Evolutionary conservation across 805 yeast species (phyloP).

Genomic region (Schwanniomyces sp.): DNA sequence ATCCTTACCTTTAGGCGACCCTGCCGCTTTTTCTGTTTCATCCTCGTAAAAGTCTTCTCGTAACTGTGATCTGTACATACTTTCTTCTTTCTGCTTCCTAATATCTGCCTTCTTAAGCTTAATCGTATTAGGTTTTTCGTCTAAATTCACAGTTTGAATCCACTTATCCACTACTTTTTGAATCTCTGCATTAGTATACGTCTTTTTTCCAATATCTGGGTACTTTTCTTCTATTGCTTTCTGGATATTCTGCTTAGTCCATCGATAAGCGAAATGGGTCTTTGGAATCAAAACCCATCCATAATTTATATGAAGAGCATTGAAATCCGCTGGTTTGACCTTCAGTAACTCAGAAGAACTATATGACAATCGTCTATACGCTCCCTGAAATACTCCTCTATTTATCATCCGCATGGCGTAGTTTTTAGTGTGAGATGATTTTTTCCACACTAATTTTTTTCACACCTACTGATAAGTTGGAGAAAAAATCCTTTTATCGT

Average conservation of each 20-base stretch:
- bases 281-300: constrained; percentile 21
- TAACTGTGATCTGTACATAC: constrained; percentile 20
- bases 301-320: constrained; percentile 14
- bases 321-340: constrained; percentile 8
- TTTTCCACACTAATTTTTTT: not conserved
- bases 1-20: not conserved
- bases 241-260: constrained; percentile 15
- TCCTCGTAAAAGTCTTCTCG: constrained; percentile 14
- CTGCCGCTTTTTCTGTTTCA: not conserved
- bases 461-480: not conserved
- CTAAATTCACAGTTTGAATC: constrained; percentile 6
- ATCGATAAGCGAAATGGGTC: constrained; percentile 13
- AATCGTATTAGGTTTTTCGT: constrained; percentile 3
- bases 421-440: not conserved
- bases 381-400: not conserved
- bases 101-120: constrained; percentile 7
- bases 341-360: constrained; percentile 1
- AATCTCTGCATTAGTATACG: constrained; percentile 4
- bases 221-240: constrained; percentile 8
- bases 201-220: constrained; percentile 9
- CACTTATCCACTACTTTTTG: constrained; percentile 16
- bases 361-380: not conserved
- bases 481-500: not conserved
- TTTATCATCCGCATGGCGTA: not conserved
- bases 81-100: constrained; percentile 13